Evolutionary conservation across 139 green algal species (phyloP), one percentile per base, ranked within the genome.

Genomic region (Nannochloris sp.): DNA sequence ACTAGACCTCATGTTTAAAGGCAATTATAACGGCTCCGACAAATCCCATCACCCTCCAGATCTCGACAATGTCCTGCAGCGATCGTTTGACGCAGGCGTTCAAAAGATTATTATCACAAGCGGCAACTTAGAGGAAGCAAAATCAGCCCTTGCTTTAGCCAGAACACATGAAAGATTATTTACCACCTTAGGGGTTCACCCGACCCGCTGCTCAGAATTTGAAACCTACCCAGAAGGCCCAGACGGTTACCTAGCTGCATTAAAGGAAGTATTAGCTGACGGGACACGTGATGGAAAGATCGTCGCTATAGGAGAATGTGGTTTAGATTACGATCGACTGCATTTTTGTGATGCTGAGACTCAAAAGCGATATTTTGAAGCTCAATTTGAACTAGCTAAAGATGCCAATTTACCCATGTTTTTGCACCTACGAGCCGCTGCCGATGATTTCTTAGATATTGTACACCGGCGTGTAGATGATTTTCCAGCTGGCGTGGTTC

Each of bases 271-370:
- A 35, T 55, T 86, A 2, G 4, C 37, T 14, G 62, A 87, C 6
- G 83, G 86, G 2, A 53, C 56, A 31, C 42, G 37, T 0, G 45
- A 45, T 4, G 84, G 86, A 63, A 95, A 95, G 76, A 72, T 92
- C 24, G 86, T 95, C 34, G 90, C 90, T 6, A 67, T 96, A 3
- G 89, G 90, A 6, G 90, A 96, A 74, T 89, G 82, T 46, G 90
- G 90, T 2, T 76, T 96, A 0, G 85, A 92, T 60, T 79, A 84
- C 51, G 74, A 84, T 48, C 67, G 85, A 23, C 70, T 93, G 24
- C 77, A 93, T n/a, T 96, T 96, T 60, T 95, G 86, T 70, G 71
- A 85, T 29, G 65, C 61, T 6, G 77, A 82, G 3, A 83, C 71
- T 38, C 87, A 95, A 68, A 65, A 47, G 30, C 67, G 53, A 39